Conservation (phyloP, 768 basidiomycete genomes). For the Pseudohyphozyma bogoriensis region DNA sequence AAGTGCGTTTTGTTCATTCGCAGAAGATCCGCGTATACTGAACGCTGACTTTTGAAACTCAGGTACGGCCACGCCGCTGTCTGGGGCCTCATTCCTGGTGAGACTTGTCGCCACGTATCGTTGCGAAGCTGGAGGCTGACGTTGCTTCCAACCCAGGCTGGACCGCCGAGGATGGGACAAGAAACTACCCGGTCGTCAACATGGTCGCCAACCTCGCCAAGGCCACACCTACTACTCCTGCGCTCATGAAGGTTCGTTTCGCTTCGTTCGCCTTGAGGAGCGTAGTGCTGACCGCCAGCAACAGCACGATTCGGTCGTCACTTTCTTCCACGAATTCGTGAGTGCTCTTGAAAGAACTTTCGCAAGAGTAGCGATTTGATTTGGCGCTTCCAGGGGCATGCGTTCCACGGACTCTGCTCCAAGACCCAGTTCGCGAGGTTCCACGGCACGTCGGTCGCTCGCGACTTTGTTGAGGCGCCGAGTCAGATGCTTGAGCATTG, state of each 20-base stretch:
- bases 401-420: conserved; percentile 51
- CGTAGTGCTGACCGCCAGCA: conserved; percentile 42
- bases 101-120: too few relatives aligned
- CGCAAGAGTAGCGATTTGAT: too few relatives aligned
- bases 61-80: conserved; percentile 85
- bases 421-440: conserved; percentile 62
- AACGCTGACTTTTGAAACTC: conserved; percentile 12
- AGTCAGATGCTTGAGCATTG: conserved; percentile 87
- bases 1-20: background rate
- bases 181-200: conserved; percentile 62
- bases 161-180: conserved; percentile 46
- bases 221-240: conserved; percentile 65
- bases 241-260: conserved; percentile 49
- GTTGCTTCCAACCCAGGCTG: too few relatives aligned
- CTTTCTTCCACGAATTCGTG: conserved; percentile 59
- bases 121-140: too few relatives aligned
- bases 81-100: conserved; percentile 55
- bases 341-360: background rate
- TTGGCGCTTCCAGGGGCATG: conserved; percentile 41
- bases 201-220: conserved; percentile 92
- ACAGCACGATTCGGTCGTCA: conserved; percentile 60
- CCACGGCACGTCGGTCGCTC: conserved; percentile 47
- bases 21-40: background rate
- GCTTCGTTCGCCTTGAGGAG: background rate
- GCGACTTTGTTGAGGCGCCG: conserved; percentile 61